A percentile compares a stretch with the other conserved stretches of the same genome.
Conservation (phyloP, 169 alveolate species). For the Plasmodium vinckei region DNA sequence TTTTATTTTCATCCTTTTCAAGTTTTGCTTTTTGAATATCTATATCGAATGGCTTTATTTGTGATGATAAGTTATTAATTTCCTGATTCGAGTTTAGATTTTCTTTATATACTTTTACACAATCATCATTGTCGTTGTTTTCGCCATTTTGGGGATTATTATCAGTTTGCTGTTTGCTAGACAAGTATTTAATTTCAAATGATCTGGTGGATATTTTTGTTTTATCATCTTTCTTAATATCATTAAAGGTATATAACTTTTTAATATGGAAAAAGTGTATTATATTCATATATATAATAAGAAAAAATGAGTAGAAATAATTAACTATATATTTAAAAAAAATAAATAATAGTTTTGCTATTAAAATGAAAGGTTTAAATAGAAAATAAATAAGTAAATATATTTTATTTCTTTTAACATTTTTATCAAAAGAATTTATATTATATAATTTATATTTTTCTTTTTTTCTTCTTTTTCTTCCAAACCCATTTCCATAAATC, state of each 20-base stretch:
- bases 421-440: slow-evolving; percentile 12
- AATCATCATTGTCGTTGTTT: neutral
- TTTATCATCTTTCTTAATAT: slow-evolving; percentile 17
- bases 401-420: slow-evolving; percentile 3
- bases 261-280: slow-evolving; percentile 45
- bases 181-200: slow-evolving; percentile 18
- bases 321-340: neutral
- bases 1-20: neutral
- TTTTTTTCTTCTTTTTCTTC: slow-evolving; percentile 5
- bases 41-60: too few relatives aligned
- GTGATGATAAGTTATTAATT: too few relatives aligned
- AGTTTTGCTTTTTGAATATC: too few relatives aligned
- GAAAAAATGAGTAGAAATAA: neutral
- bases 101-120: too few relatives aligned
- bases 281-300: slow-evolving; percentile 12
- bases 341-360: slow-evolving; percentile 1
- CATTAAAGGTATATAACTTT: slow-evolving; percentile 31
- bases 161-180: neutral
- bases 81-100: too few relatives aligned
- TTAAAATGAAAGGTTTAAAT: slow-evolving; percentile 4
- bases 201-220: slow-evolving; percentile 27
- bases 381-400: neutral
- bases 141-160: neutral
- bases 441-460: slow-evolving; percentile 2
- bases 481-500: neutral